phyloP scores from a whole-genome alignment of 1,139 yeast species.

The Saccharomyces hybrid region DNA sequence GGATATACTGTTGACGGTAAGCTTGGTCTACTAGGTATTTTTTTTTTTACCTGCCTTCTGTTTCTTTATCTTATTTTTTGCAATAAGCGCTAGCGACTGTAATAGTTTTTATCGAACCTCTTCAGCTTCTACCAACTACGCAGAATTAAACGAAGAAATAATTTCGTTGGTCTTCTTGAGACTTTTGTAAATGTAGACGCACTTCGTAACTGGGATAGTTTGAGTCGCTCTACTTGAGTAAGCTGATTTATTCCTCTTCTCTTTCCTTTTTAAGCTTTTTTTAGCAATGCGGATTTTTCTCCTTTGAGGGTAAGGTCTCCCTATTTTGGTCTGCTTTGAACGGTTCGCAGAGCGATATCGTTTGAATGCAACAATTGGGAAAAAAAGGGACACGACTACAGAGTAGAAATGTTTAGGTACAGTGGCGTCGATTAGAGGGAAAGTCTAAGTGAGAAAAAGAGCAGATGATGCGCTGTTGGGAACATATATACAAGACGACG shows the following conservation, averaged over 20 bases:
- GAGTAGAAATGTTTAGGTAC: neutral
- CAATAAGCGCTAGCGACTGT: neutral
- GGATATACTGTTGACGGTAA: neutral
- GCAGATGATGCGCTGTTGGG: neutral
- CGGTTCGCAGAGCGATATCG: conserved; percentile 1
- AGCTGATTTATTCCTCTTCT: neutral
- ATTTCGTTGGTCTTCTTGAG: neutral
- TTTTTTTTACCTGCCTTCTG: neutral
- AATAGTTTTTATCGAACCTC: neutral
- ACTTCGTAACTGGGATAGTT: neutral
- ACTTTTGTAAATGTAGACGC: neutral
- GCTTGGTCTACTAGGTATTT: neutral
- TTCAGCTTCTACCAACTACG: neutral
- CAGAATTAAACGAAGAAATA: neutral
- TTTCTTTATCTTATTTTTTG: neutral
- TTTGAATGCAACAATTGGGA: neutral
- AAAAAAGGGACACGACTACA: neutral
- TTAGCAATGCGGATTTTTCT: neutral
- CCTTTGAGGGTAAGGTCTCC: neutral
- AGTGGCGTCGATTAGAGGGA: neutral
- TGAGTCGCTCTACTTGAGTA: neutral
- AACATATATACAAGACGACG: neutral
- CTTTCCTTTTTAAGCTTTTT: neutral
- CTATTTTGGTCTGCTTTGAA: neutral
- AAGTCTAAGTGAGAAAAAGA: neutral